Evolutionary conservation across 2,329 filamentous ascomycete genomes (phyloP).

Genomic region (Neofusicoccum laricinum): DNA sequence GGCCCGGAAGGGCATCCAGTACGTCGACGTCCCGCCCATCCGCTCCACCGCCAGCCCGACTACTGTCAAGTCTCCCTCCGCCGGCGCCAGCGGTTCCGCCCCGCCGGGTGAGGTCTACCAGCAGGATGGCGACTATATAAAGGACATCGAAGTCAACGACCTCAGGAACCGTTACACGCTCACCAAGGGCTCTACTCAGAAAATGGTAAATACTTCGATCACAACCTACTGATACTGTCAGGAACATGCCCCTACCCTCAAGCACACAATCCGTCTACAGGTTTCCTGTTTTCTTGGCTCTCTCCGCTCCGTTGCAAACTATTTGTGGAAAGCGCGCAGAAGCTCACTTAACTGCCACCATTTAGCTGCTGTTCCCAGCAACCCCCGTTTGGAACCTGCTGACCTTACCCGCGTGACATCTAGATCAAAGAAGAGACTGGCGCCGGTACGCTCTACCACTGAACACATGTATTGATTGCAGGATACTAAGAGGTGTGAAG

Average conservation of each 20-base stretch:
- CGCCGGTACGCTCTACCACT: slow-evolving; percentile 88
- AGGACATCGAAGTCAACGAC: slow-evolving; percentile 98
- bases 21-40: slow-evolving; percentile 84
- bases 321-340: slow-evolving; percentile 31
- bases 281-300: slow-evolving; percentile 22
- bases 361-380: slow-evolving; percentile 38
- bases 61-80: slow-evolving; percentile 53
- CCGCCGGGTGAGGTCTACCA: slow-evolving; percentile 81
- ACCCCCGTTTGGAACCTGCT: slow-evolving; percentile 87
- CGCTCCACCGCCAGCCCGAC: slow-evolving; percentile 53
- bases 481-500: slow-evolving; percentile 69
- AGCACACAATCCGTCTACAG: slow-evolving; percentile 18
- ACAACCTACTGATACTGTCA: slow-evolving; percentile 62
- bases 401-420: slow-evolving; percentile 80
- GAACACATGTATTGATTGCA: slow-evolving; percentile 57
- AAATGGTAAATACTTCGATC: slow-evolving; percentile 94
- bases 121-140: slow-evolving; percentile 95
- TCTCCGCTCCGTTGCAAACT: slow-evolving; percentile 25
- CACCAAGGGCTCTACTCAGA: slow-evolving; percentile 95
- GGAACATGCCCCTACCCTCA: slow-evolving; percentile 20
- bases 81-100: slow-evolving; percentile 43
- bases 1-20: slow-evolving; percentile 79
- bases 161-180: slow-evolving; percentile 93
- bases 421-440: slow-evolving; percentile 99
- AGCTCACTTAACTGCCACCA: slow-evolving; percentile 46